Conservation (phyloP, 2,329 filamentous ascomycete genomes). For the Aspergillus intermedius region DNA sequence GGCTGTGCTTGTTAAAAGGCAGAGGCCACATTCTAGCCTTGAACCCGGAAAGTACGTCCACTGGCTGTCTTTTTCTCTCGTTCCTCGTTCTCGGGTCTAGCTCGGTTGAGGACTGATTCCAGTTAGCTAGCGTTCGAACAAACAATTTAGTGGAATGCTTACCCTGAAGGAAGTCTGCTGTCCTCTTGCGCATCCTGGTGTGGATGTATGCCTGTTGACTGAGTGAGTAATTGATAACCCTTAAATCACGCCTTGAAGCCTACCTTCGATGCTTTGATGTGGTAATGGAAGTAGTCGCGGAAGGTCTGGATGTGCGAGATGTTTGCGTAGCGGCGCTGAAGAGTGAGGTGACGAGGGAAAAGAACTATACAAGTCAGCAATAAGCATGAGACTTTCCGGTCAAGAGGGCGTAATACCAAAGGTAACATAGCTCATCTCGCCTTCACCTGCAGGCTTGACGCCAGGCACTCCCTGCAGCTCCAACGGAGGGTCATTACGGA, state of each 20-base stretch:
- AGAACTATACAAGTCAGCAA: constrained; percentile 55
- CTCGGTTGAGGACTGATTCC: constrained; percentile 77
- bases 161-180: constrained; percentile 97
- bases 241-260: not conserved
- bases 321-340: constrained; percentile 83
- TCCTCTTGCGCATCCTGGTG: constrained; percentile 94
- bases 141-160: constrained; percentile 23
- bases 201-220: constrained; percentile 79
- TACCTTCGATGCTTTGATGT: constrained; percentile 97
- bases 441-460: constrained; percentile 66
- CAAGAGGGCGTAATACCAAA: constrained; percentile 60
- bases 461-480: constrained; percentile 84
- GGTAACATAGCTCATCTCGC: constrained; percentile 93
- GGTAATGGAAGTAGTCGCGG: constrained; percentile 99
- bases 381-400: not conserved
- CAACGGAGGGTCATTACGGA: constrained; percentile 87
- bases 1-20: no score
- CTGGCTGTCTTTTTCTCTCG: constrained; percentile 98
- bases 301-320: constrained; percentile 99
- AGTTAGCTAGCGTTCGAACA: constrained; percentile 27
- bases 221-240: constrained; percentile 5
- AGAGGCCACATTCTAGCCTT: constrained; percentile 33
- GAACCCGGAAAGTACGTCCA: constrained; percentile 78
- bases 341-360: constrained; percentile 89
- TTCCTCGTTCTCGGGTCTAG: constrained; percentile 90